phyloP scores from a whole-genome alignment of 768 basidiomycete genomes.

The Butyriboletus loyo region DNA sequence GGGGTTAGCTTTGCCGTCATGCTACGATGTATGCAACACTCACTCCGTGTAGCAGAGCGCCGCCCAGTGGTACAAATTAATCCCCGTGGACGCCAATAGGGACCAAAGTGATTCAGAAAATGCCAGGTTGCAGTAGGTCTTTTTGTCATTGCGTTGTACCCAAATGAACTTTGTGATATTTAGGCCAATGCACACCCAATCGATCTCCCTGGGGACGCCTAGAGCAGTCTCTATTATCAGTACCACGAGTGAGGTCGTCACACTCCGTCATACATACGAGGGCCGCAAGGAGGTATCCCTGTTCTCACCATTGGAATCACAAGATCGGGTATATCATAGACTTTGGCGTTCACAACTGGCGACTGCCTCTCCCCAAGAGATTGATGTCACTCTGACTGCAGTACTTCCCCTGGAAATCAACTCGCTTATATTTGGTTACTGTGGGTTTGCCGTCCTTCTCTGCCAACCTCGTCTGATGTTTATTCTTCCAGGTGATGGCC shows the following conservation, averaged over 20 bases:
- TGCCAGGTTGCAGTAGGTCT: conserved; percentile 18
- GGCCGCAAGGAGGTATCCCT: conserved; percentile 20
- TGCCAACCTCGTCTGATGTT: neutral
- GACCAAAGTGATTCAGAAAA: conserved; percentile 6
- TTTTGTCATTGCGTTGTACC: neutral
- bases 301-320: conserved; percentile 6
- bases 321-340: conserved; percentile 4
- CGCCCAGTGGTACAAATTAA: conserved; percentile 22
- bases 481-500: conserved; percentile 47
- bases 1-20: conserved; percentile 17
- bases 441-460: conserved; percentile 36
- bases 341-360: conserved; percentile 22
- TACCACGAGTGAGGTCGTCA: conserved; percentile 14
- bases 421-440: conserved; percentile 58
- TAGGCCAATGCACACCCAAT: conserved; percentile 10
- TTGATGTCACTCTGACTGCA: conserved; percentile 30
- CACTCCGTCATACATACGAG: conserved; percentile 18
- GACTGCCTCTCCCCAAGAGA: conserved; percentile 1
- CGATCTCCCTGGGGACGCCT: conserved; percentile 9
- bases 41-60: conserved; percentile 7
- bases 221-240: conserved; percentile 6
- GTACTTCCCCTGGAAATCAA: conserved; percentile 58
- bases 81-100: conserved; percentile 8
- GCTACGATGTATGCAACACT: neutral
- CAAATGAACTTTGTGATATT: conserved; percentile 3